Evolutionary conservation across 2,329 filamentous ascomycete genomes (phyloP).

Genomic region (Trichoderma sp.): DNA sequence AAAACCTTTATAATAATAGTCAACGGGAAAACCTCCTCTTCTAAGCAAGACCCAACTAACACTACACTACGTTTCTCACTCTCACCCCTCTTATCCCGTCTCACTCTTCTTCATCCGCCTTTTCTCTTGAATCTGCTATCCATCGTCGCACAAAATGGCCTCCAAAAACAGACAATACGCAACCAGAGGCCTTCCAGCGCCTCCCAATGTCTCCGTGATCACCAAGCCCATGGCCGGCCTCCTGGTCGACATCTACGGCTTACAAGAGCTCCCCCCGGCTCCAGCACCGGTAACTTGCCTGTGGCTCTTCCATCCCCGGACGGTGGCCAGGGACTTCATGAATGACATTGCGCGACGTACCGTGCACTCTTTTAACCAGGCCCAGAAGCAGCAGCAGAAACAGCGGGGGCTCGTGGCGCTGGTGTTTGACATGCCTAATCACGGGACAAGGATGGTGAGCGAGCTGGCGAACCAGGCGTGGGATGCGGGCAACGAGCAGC

Average conservation of each 20-base stretch:
- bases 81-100: background rate
- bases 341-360: constrained; percentile 65
- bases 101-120: background rate
- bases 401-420: constrained; percentile 70
- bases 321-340: constrained; percentile 71
- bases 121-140: rapidly evolving
- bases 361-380: constrained; percentile 64
- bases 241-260: constrained; percentile 74
- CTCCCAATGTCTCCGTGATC: constrained; percentile 56
- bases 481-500: constrained; percentile 71
- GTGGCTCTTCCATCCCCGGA: constrained; percentile 87
- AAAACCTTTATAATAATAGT: too few species aligned
- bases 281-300: constrained; percentile 65
- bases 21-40: too few species aligned
- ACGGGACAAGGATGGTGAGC: constrained; percentile 70
- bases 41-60: background rate
- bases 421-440: constrained; percentile 90
- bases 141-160: background rate
- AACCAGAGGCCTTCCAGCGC: constrained; percentile 37
- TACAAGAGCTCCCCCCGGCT: constrained; percentile 62
- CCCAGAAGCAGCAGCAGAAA: constrained; percentile 19
- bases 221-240: constrained; percentile 75
- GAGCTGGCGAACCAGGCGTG: constrained; percentile 71
- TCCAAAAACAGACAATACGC: constrained; percentile 24
- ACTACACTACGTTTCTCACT: background rate